phyloP scores from a whole-genome alignment of 208 protist species.

The Wallacemonas sp. region DNA sequence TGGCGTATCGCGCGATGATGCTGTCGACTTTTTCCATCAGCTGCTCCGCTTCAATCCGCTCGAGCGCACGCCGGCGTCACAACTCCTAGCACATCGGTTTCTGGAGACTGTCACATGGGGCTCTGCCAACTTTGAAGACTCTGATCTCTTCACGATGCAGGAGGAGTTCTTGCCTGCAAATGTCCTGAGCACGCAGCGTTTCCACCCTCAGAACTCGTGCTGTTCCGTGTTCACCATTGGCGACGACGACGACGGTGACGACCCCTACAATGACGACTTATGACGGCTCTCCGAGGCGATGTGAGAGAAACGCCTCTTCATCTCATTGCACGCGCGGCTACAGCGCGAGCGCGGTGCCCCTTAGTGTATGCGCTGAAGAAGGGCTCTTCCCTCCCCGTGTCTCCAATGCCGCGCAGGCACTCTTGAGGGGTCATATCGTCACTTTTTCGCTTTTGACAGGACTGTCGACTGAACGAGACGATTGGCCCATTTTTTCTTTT shows the following conservation, averaged over 20 bases:
- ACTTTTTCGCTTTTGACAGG: no score
- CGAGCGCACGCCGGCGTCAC: constrained; percentile 43
- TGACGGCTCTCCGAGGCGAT: no score
- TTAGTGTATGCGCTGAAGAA: no score
- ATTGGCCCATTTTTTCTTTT: no score
- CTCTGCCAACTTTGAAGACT: not conserved
- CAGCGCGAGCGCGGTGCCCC: no score
- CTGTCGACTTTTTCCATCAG: constrained; percentile 58
- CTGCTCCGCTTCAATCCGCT: constrained; percentile 58
- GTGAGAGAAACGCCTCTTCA: no score
- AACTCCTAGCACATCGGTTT: constrained; percentile 61
- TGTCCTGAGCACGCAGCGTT: not conserved
- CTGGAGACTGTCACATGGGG: constrained; percentile 6
- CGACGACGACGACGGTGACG: constrained; percentile 5
- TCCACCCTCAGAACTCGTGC: not conserved
- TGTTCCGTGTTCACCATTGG: constrained; percentile 14
- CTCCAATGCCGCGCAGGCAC: no score
- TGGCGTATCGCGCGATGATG: not conserved
- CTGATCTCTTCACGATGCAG: not conserved
- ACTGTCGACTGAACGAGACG: no score
- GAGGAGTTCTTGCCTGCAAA: not conserved
- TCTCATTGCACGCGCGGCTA: no score
- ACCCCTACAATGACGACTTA: not conserved
- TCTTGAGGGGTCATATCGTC: no score
- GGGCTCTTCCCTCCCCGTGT: no score